Evolutionary conservation across 768 basidiomycete genomes (phyloP).

Genomic region (Psilocybe sp.): DNA sequence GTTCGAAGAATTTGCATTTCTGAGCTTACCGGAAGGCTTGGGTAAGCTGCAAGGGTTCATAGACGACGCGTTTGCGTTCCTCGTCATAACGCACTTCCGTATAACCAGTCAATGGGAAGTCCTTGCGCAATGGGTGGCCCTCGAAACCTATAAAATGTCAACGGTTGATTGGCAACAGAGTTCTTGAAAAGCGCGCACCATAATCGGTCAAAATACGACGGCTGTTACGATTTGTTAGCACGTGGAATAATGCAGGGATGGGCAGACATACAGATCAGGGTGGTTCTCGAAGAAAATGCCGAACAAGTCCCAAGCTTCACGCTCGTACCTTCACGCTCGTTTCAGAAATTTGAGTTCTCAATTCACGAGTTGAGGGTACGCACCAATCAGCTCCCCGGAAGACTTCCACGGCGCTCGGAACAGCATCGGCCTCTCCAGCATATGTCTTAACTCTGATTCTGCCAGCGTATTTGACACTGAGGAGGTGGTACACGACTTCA

Average conservation of each 20-base stretch:
- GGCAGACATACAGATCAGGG: slow-evolving; percentile 81
- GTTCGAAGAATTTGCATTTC: background rate
- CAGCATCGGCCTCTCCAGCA: slow-evolving; percentile 87
- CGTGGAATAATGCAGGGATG: background rate
- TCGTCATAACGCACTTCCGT: slow-evolving; percentile 98
- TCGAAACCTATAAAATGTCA: slow-evolving; percentile 67
- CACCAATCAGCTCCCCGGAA: slow-evolving; percentile 96
- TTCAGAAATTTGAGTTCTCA: background rate
- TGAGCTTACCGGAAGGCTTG: slow-evolving; percentile 87
- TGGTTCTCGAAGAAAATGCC: slow-evolving; percentile 96
- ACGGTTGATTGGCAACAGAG: background rate
- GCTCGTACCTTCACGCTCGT: slow-evolving; percentile 70
- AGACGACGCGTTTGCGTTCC: slow-evolving; percentile 94
- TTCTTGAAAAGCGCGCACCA: slow-evolving; percentile 41
- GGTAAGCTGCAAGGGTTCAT: slow-evolving; percentile 95
- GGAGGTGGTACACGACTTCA: slow-evolving; percentile 94
- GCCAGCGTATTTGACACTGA: slow-evolving; percentile 75
- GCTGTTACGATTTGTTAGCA: slow-evolving; percentile 35
- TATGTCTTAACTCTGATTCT: slow-evolving; percentile 97
- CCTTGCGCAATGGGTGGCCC: slow-evolving; percentile 95
- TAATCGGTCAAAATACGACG: slow-evolving; percentile 98
- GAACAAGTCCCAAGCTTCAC: slow-evolving; percentile 97
- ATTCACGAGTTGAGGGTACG: slow-evolving; percentile 1
- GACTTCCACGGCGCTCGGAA: slow-evolving; percentile 76
- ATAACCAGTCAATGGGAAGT: slow-evolving; percentile 99